These are phyloP conservation scores for Barnettozyma vustinii DNA, from an alignment of 805 yeast species.

Conservation along the genomic window DNA sequence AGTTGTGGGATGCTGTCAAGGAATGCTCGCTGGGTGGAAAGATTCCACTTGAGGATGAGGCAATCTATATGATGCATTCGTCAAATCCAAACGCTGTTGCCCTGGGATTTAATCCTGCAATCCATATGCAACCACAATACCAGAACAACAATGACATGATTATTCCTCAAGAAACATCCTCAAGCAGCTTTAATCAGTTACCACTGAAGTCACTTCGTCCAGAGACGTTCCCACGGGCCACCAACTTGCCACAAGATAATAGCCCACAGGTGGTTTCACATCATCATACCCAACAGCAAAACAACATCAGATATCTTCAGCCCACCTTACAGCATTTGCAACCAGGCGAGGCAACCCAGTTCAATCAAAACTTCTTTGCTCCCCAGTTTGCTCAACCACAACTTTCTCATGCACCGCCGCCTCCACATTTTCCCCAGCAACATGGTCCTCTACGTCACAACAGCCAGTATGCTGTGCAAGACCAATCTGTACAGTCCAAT, in stretches of 20 bases:
- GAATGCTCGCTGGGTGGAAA: constrained; percentile 57
- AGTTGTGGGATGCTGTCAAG: constrained; percentile 51
- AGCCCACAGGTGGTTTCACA: not conserved
- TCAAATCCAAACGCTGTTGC: constrained; percentile 19
- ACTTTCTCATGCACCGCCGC: constrained; percentile 2
- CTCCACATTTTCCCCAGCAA: not conserved
- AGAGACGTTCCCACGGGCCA: not conserved
- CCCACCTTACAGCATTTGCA: not conserved
- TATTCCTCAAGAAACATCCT: not conserved
- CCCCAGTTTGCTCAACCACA: constrained; percentile 1
- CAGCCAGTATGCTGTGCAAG: constrained; percentile 1
- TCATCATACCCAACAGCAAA: not conserved
- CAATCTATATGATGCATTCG: constrained; percentile 41
- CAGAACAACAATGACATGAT: not conserved
- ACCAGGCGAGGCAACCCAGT: not conserved
- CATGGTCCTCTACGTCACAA: not conserved
- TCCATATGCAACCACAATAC: not conserved
- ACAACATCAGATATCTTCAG: not conserved
- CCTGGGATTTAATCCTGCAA: constrained; percentile 10
- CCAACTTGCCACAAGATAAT: not conserved
- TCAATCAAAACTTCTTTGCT: not conserved
- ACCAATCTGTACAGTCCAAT: not conserved
- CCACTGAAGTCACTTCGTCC: not conserved
- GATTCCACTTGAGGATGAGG: constrained; percentile 42
- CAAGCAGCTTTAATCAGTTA: not conserved